Conservation (phyloP, 805 yeast genomes). For the Candida parachauliodes region DNA sequence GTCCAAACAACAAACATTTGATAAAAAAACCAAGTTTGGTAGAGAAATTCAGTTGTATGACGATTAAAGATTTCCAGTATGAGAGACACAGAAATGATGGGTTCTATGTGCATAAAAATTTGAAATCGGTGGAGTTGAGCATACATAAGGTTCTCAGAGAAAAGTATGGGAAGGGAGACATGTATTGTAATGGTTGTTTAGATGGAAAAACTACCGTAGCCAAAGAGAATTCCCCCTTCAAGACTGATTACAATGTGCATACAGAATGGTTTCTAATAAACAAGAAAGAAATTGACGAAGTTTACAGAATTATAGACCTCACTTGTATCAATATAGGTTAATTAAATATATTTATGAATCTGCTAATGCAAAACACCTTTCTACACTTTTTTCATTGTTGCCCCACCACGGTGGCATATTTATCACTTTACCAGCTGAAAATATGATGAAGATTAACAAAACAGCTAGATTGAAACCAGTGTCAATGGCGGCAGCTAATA, state of each 20-base stretch:
- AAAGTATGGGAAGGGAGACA: conserved; percentile 45
- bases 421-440: conserved; percentile 16
- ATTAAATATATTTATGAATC: neutral
- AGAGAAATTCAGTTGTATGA: conserved; percentile 7
- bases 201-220: conserved; percentile 1
- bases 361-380: conserved; percentile 38
- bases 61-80: conserved; percentile 7
- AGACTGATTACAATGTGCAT: conserved; percentile 34
- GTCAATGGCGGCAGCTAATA: conserved; percentile 46
- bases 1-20: conserved; percentile 24
- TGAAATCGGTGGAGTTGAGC: conserved; percentile 35
- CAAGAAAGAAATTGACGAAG: conserved; percentile 28
- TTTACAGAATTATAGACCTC: conserved; percentile 32
- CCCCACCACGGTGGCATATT: conserved; percentile 45
- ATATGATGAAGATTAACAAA: conserved; percentile 29
- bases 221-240: conserved; percentile 8
- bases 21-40: conserved; percentile 8
- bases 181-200: conserved; percentile 47
- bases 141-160: conserved; percentile 38
- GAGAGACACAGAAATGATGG: conserved; percentile 27
- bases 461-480: conserved; percentile 42
- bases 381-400: conserved; percentile 34
- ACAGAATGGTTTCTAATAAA: conserved; percentile 59
- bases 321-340: conserved; percentile 13
- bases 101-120: conserved; percentile 27